Percentiles rank a stretch among this genome's conserved stretches.
These are phyloP conservation scores for Tulasnella sp. DNA, from an alignment of 768 basidiomycete genomes.

Conservation along the genomic window DNA sequence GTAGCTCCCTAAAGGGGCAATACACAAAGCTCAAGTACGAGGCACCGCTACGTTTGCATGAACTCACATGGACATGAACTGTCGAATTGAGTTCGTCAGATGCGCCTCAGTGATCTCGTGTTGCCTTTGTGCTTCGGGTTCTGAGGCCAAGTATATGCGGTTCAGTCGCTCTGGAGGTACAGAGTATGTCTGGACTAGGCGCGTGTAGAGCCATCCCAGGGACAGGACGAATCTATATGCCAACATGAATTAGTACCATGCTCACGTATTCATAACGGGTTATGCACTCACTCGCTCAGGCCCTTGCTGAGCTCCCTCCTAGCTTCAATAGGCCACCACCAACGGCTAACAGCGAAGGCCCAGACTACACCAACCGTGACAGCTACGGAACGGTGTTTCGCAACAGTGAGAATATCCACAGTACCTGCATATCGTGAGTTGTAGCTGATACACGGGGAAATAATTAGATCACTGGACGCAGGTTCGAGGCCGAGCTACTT, in stretches of 20 bases:
- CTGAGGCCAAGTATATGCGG: slow-evolving; percentile 10
- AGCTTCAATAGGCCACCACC: slow-evolving; percentile 96
- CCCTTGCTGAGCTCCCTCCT: slow-evolving; percentile 73
- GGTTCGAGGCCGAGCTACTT: too few species aligned
- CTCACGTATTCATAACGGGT: neutral
- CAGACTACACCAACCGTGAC: slow-evolving; percentile 81
- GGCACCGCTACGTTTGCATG: neutral
- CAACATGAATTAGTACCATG: neutral
- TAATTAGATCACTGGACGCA: slow-evolving; percentile 12
- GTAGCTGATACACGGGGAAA: slow-evolving; percentile 51
- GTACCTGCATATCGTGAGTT: slow-evolving; percentile 59
- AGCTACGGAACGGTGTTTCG: slow-evolving; percentile 62
- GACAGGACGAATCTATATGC: slow-evolving; percentile 76
- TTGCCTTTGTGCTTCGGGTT: neutral
- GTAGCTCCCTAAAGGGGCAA: slow-evolving; percentile 82
- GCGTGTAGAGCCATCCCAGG: slow-evolving; percentile 89
- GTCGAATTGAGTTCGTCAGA: slow-evolving; percentile 47
- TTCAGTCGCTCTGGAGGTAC: slow-evolving; percentile 38
- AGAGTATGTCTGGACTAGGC: slow-evolving; percentile 79
- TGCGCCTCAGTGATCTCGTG: slow-evolving; percentile 8
- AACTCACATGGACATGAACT: slow-evolving; percentile 87
- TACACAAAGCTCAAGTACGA: neutral
- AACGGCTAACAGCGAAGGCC: slow-evolving; percentile 77
- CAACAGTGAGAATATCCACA: slow-evolving; percentile 51
- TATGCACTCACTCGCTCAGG: slow-evolving; percentile 63